These are phyloP conservation scores for Glutinoglossum americanum DNA, from an alignment of 495 filamentous ascomycete species.

Conservation along the genomic window DNA sequence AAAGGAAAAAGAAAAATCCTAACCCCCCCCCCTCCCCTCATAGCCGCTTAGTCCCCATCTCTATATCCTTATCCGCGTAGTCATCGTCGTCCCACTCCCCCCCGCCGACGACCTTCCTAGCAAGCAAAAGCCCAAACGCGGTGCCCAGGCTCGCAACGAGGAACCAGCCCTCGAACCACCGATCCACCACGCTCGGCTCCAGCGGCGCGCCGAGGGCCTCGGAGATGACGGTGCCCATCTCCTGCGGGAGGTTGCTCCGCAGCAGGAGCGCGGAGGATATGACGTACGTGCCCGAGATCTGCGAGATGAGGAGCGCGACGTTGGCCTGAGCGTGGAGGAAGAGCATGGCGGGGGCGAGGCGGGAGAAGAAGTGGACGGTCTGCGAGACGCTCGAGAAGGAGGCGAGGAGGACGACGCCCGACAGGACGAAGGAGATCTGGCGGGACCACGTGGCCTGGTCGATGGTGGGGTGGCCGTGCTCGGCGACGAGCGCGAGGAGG, in stretches of 20 bases:
- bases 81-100: slow-evolving; percentile 31
- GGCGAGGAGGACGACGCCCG: slow-evolving; percentile 52
- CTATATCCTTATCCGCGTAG: slow-evolving; percentile 33
- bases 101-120: slow-evolving; percentile 31
- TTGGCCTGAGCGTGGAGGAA: slow-evolving; percentile 39
- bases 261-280: slow-evolving; percentile 53
- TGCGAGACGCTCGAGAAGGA: slow-evolving; percentile 57
- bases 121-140: slow-evolving; percentile 43
- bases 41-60: slow-evolving; percentile 10
- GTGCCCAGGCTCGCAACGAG: slow-evolving; percentile 38
- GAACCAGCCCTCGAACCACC: slow-evolving; percentile 79
- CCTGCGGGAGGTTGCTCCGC: slow-evolving; percentile 45
- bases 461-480: slow-evolving; percentile 48
- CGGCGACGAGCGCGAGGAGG: slow-evolving; percentile 47
- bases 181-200: slow-evolving; percentile 48
- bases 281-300: slow-evolving; percentile 62
- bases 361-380: slow-evolving; percentile 52
- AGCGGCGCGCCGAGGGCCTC: slow-evolving; percentile 49
- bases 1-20: neutral
- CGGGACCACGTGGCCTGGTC: slow-evolving; percentile 53
- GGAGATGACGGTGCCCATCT: slow-evolving; percentile 46
- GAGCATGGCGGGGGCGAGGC: slow-evolving; percentile 42
- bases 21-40: slow-evolving; percentile 3
- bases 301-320: slow-evolving; percentile 47
- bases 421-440: slow-evolving; percentile 53